Evolutionary conservation across 2,329 filamentous ascomycete genomes (phyloP).

Genomic region (Verticillium albo-atrum): DNA sequence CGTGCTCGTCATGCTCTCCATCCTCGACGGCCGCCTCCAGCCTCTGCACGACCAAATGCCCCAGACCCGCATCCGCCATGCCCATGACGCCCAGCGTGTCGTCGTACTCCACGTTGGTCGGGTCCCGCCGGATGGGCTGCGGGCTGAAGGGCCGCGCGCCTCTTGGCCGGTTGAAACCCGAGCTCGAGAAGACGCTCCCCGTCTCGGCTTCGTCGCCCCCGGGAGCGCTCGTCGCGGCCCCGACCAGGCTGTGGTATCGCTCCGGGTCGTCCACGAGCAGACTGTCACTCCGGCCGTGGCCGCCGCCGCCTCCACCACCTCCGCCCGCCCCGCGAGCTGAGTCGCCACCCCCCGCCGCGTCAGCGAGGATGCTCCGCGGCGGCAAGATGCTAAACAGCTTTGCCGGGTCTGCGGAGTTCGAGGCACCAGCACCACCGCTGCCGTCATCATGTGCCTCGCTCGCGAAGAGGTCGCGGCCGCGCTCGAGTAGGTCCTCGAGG

Average conservation of each 20-base stretch:
- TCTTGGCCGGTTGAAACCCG: slow-evolving; percentile 49
- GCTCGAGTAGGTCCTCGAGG: slow-evolving; percentile 61
- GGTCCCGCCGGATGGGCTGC: slow-evolving; percentile 39
- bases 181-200: slow-evolving; percentile 45
- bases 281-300: slow-evolving; percentile 48
- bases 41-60: not conserved
- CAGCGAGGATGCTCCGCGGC: slow-evolving; percentile 58
- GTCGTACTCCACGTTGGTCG: slow-evolving; percentile 32
- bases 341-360: slow-evolving; percentile 33
- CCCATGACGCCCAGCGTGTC: slow-evolving; percentile 1
- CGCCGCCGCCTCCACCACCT: slow-evolving; percentile 4
- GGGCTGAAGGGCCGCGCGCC: slow-evolving; percentile 58
- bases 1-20: slow-evolving; percentile 8
- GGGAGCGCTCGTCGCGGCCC: slow-evolving; percentile 34
- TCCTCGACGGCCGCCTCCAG: slow-evolving; percentile 12
- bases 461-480: slow-evolving; percentile 58
- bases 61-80: not conserved
- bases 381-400: slow-evolving; percentile 63
- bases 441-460: slow-evolving; percentile 25
- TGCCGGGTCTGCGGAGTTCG: slow-evolving; percentile 24
- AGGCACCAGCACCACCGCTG: slow-evolving; percentile 20
- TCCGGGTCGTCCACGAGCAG: slow-evolving; percentile 45
- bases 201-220: slow-evolving; percentile 29
- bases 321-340: not conserved
- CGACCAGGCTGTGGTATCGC: slow-evolving; percentile 51